Conservation (phyloP, 768 basidiomycete species). For the Grammothele lineata region DNA sequence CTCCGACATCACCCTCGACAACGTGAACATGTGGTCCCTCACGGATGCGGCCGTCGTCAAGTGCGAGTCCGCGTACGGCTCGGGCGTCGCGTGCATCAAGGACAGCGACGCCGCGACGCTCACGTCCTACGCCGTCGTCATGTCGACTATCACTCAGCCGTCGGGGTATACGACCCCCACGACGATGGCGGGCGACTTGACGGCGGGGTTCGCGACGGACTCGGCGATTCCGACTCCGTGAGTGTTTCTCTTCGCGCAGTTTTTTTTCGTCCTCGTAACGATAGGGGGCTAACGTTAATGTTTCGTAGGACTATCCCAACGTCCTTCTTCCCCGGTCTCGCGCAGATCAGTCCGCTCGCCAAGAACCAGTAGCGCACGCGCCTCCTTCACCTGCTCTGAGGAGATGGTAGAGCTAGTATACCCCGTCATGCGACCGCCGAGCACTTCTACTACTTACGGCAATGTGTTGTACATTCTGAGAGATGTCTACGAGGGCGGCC, state of each 20-base stretch:
- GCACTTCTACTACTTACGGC: too few relatives aligned
- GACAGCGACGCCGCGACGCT: slow-evolving; percentile 18
- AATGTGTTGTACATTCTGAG: too few relatives aligned
- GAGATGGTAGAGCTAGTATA: too few relatives aligned
- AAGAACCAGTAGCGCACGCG: slow-evolving; percentile 9
- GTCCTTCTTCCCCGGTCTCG: slow-evolving; percentile 23
- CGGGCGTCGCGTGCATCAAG: slow-evolving; percentile 22
- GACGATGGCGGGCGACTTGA: slow-evolving; percentile 23
- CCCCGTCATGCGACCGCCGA: too few relatives aligned
- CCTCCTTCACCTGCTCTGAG: too few relatives aligned
- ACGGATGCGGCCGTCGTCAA: slow-evolving; percentile 23
- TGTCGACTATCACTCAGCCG: slow-evolving; percentile 20
- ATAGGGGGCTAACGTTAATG: too few relatives aligned
- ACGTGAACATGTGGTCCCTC: slow-evolving; percentile 28
- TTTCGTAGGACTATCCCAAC: slow-evolving; percentile 22
- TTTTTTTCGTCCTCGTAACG: too few relatives aligned
- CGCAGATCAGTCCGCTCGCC: slow-evolving; percentile 22
- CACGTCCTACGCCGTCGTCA: slow-evolving; percentile 20
- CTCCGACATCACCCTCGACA: slow-evolving; percentile 21
- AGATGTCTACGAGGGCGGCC: too few relatives aligned
- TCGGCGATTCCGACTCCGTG: slow-evolving; percentile 24
- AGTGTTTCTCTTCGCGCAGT: too few relatives aligned
- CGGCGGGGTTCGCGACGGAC: slow-evolving; percentile 20
- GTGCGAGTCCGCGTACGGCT: slow-evolving; percentile 27
- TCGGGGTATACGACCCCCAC: slow-evolving; percentile 26